Conservation (phyloP, 2,329 filamentous ascomycete genomes). For the Pyricularia sp. region DNA sequence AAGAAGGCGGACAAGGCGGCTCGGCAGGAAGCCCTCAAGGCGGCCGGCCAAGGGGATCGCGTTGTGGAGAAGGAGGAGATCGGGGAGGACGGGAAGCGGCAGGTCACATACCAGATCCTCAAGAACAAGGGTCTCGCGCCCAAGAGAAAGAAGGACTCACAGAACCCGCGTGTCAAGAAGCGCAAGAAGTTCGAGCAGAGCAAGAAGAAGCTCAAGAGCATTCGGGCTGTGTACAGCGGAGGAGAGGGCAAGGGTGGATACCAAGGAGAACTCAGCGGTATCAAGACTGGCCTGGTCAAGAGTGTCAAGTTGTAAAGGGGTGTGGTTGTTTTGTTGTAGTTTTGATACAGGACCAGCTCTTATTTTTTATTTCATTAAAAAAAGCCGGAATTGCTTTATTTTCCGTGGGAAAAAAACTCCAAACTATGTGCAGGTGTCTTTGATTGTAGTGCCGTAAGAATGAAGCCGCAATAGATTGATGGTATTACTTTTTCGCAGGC, state of each 20-base stretch:
- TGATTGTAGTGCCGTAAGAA: no score
- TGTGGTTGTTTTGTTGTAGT: not conserved
- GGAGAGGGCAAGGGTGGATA: constrained; percentile 80
- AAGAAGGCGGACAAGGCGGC: constrained; percentile 66
- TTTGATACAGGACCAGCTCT: not conserved
- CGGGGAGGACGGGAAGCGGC: constrained; percentile 78
- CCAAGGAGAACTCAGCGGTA: constrained; percentile 85
- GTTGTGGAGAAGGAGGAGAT: constrained; percentile 59
- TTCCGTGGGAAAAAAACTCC: no score
- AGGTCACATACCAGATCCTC: constrained; percentile 87
- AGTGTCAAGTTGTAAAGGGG: constrained; percentile 69
- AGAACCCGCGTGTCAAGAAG: constrained; percentile 97
- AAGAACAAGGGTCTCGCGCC: constrained; percentile 96
- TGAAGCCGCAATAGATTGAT: not conserved
- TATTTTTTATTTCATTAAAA: not conserved
- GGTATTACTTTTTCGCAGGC: not conserved
- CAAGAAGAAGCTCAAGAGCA: constrained; percentile 87
- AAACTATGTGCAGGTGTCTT: no score
- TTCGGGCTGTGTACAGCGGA: constrained; percentile 78
- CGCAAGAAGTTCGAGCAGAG: constrained; percentile 92
- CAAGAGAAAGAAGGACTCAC: constrained; percentile 75
- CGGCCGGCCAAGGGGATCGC: constrained; percentile 54
- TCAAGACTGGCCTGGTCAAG: constrained; percentile 89
- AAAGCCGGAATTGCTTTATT: no score
- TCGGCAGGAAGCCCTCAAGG: constrained; percentile 44